A percentile compares a stretch with the other conserved stretches of the same genome.
phyloP scores from a whole-genome alignment of 164 flowering plant genomes.

The Stephania japonica region DNA sequence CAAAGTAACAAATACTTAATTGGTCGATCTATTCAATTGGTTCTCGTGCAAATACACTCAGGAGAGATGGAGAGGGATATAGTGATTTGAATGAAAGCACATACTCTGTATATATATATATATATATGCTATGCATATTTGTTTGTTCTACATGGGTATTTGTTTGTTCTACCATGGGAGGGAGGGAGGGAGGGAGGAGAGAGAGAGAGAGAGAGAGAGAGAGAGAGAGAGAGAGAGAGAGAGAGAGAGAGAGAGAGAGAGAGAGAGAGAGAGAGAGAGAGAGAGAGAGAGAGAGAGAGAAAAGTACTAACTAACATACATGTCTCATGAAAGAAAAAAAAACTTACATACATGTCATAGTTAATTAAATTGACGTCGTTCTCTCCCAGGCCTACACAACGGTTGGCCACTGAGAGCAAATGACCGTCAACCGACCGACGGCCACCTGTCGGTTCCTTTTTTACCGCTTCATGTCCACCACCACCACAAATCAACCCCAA shows the following conservation, averaged over 20 bases:
- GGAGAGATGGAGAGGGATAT: too few relatives aligned
- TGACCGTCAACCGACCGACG: constrained; percentile 23
- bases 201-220: too few relatives aligned
- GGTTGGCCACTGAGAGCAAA: constrained; percentile 34
- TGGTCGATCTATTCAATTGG: too few relatives aligned
- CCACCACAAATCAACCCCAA: background rate
- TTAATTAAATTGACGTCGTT: constrained; percentile 23
- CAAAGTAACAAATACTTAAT: too few relatives aligned
- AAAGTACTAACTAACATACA: background rate
- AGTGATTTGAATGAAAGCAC: background rate
- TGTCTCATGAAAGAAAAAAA: too few relatives aligned
- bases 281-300: background rate
- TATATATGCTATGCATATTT: background rate
- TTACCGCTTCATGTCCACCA: constrained; percentile 16
- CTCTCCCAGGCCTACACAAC: constrained; percentile 33
- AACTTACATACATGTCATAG: background rate
- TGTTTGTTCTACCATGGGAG: background rate
- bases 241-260: background rate
- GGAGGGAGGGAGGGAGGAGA: too few relatives aligned
- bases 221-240: too few relatives aligned
- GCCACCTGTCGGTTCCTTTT: constrained; percentile 26
- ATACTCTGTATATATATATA: too few relatives aligned
- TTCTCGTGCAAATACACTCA: too few relatives aligned
- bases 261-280: background rate
- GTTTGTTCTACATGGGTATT: background rate